Base-by-base conservation (phyloP, 2,329 filamentous ascomycete genomes). In the Penicillium hesseltinei region DNA sequence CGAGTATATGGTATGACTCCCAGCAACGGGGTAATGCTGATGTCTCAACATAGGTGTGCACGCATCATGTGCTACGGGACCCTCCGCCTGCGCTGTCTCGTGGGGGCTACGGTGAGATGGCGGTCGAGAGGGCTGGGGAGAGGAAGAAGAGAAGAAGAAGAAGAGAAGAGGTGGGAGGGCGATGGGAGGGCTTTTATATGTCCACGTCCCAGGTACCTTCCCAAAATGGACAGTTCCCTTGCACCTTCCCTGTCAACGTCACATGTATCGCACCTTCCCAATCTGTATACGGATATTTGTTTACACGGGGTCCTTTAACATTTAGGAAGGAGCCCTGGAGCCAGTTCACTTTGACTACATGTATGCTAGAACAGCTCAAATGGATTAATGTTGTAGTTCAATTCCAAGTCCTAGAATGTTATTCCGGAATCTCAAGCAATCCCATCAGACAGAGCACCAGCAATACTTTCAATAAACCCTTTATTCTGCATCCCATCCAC, bases 401-500 rank as follows among this genome's bases (percentile, higher is more conserved):
- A 27, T n/a, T 5, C 4, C 15, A 11, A n/a, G 8, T n/a, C 40
- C 23, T 25, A 4, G 3, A 13, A 44, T 31, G 2, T 21, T 9
- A 29, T 29, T n/a, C 10, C 29, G 29, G 17, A 21, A 19, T 21
- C 27, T 43, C 49, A 19, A 21, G 13, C 25, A 7, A 43, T 21
- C 15, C 38, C 49, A 43, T 40, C 27, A 15, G 49, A 23, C 5
- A 51, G 15, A n/a, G 15, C 9, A 25, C 5, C 6, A 10, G 65
- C 64, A 47, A 61, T 51, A 3, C 57, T 46, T 8, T 19, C 19
- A 31, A 73, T 61, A 21, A 71, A 36, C 9, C 47, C 55, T 42
- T 57, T 56, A 25, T 65, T 70, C 58, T 67, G 60, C 61, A 75
- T 62, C 3, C 62, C 62, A 2, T 62, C 56, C 25, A 70, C 40